phyloP scores from a whole-genome alignment of 2,329 filamentous ascomycete genomes.

The Nakataea oryzae region DNA sequence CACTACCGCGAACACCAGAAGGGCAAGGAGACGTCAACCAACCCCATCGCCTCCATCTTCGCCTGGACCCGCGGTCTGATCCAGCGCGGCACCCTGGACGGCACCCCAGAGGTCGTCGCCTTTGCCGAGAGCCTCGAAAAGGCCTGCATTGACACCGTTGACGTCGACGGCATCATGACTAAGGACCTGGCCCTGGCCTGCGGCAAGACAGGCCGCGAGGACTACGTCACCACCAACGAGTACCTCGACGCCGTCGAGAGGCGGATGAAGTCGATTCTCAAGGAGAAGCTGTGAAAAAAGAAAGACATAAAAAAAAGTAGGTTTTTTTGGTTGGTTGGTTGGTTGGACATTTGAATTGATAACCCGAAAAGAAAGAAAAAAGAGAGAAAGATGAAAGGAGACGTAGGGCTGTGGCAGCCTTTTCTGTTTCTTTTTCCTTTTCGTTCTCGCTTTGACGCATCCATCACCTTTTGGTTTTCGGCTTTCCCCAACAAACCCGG shows the following conservation, averaged over 20 bases:
- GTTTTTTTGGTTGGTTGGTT: no score
- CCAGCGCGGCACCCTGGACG: slow-evolving; percentile 87
- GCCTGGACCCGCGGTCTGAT: slow-evolving; percentile 93
- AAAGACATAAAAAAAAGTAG: background rate
- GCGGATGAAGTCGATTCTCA: slow-evolving; percentile 70
- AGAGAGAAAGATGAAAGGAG: background rate
- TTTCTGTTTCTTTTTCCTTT: background rate
- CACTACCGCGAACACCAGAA: slow-evolving; percentile 99
- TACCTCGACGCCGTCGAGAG: slow-evolving; percentile 91
- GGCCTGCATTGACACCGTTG: slow-evolving; percentile 89
- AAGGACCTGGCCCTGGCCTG: slow-evolving; percentile 96
- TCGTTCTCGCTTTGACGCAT: no score
- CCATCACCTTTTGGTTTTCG: no score
- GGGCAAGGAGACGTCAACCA: slow-evolving; percentile 92
- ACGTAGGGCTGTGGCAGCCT: background rate
- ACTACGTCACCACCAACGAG: slow-evolving; percentile 85
- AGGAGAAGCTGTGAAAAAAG: slow-evolving; percentile 58
- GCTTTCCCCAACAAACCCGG: background rate
- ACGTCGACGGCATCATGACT: slow-evolving; percentile 94
- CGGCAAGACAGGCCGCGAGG: slow-evolving; percentile 72
- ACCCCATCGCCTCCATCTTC: slow-evolving; percentile 98
- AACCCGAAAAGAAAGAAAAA: background rate
- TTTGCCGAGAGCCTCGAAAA: slow-evolving; percentile 89
- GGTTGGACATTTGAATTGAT: no score
- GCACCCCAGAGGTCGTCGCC: slow-evolving; percentile 80